Percentiles rank a stretch among this genome's conserved stretches.
phyloP scores from a whole-genome alignment of 768 basidiomycete genomes.

The Rhizopogon roseolus region DNA sequence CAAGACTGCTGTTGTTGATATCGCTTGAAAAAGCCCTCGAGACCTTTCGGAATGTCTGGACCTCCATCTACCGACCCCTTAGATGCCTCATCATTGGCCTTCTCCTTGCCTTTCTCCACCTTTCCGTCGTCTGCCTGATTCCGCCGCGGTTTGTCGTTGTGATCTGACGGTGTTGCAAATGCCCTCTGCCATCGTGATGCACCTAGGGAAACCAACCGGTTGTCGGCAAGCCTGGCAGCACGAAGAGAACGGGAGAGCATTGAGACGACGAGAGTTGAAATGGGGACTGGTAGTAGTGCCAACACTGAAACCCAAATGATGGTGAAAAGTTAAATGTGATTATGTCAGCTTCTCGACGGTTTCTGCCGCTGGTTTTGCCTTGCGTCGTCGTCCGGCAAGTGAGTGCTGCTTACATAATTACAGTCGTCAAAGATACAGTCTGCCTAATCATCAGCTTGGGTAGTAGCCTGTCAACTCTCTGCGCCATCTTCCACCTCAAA shows the following conservation, averaged over 20 bases:
- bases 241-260: constrained; percentile 68
- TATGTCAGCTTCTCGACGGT: constrained; percentile 3
- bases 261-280: constrained; percentile 1
- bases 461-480: constrained; percentile 3
- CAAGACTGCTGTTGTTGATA: constrained; percentile 38
- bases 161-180: constrained; percentile 45
- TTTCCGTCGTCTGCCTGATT: constrained; percentile 25
- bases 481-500: constrained; percentile 59
- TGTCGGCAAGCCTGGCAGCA: constrained; percentile 41
- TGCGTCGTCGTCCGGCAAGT: not conserved
- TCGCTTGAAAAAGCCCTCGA: constrained; percentile 79
- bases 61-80: constrained; percentile 24
- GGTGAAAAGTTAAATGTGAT: not conserved
- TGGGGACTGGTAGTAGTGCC: not conserved
- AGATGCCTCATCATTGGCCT: constrained; percentile 28
- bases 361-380: constrained; percentile 1
- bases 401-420: too few relatives aligned
- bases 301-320: not conserved
- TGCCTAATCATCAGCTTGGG: too few relatives aligned
- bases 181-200: constrained; percentile 31
- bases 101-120: constrained; percentile 29
- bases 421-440: too few relatives aligned
- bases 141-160: constrained; percentile 13
- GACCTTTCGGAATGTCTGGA: constrained; percentile 53
- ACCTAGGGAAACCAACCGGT: constrained; percentile 31